Base-by-base conservation (phyloP, 495 filamentous ascomycete species). In the Hypoxylon subgilvum region DNA sequence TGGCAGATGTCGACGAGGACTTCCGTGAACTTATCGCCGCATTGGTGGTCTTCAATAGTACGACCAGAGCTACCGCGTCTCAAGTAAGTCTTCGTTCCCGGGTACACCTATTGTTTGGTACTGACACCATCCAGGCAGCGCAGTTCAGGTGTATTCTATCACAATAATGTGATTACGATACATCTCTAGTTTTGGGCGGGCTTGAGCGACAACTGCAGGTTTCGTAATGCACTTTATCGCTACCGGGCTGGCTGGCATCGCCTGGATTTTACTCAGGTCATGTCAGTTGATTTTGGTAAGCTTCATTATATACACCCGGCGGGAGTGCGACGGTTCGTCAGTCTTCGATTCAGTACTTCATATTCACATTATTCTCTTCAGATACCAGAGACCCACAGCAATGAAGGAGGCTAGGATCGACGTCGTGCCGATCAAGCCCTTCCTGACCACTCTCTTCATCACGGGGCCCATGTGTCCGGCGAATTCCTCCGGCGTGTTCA, bases 21-120 rank as follows among this genome's bases (percentile, higher is more conserved):
- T 78, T 72, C 47, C 62, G 57, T 13, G 58, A 64, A 14, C 51
- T 75, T 25, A 55, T 78, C 31, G 48, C 45, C 13, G 56, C 66
- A 16, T 59, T 72, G 17, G 65, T 78, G 31, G 65, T 65, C 35
- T 78, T 69, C 48, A 68, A 72, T 42, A 70, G 53, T 44, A 61
- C 32, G 14, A 66, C 16, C 30, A 59, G 67, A 45, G 61, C 51
- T 61, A 60, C 67, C 30, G 67, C 67, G 25, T 62, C 53, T 14
- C 54, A 68, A 51, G 67, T 70, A 50, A 4, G 43, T 57, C 3
- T 23, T 23, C 2, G 2, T 28, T 47, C 4, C 14, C 36, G 25
- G 3, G 16, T 31, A 6, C 9, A 34, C 32, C 16, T 42, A 14
- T 52, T 22, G 21, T 12, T 53, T 6, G 17, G 4, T 31, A 45